These are phyloP conservation scores for Collybia sordida DNA, from an alignment of 768 basidiomycete genomes.

Conservation along the genomic window DNA sequence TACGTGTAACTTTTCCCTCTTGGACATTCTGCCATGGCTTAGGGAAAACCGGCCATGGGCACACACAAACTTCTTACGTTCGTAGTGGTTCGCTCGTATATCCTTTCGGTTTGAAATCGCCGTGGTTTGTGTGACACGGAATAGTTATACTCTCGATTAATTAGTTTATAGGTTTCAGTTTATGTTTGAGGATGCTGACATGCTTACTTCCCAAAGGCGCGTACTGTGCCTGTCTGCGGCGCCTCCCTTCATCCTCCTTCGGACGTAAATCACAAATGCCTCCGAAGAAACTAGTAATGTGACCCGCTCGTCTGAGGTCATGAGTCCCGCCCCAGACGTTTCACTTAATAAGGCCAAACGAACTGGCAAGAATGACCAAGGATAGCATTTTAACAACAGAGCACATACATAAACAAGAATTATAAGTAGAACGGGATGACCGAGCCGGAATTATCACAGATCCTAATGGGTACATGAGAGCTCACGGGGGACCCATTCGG, in stretches of 20 bases:
- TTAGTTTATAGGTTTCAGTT: not conserved
- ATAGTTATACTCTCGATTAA: not conserved
- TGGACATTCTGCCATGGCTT: not conserved
- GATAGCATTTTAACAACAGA: constrained; percentile 19
- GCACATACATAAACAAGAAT: constrained; percentile 19
- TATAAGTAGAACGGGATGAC: constrained; percentile 11
- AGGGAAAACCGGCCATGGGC: no score
- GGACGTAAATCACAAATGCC: constrained; percentile 2
- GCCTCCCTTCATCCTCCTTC: not conserved
- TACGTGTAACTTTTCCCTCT: not conserved
- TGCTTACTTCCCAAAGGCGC: not conserved
- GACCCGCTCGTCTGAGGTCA: constrained; percentile 6
- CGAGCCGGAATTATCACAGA: constrained; percentile 10
- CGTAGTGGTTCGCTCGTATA: not conserved
- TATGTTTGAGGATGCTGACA: not conserved
- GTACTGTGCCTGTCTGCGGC: constrained; percentile 1
- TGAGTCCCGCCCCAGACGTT: constrained; percentile 8
- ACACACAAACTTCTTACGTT: no score
- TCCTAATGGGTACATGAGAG: constrained; percentile 16
- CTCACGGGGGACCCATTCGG: constrained; percentile 29
- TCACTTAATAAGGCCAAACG: constrained; percentile 9
- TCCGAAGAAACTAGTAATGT: not conserved
- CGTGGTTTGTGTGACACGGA: not conserved
- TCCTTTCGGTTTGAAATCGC: not conserved
- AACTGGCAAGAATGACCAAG: constrained; percentile 18